A percentile compares a stretch with the other conserved stretches of the same genome.
Evolutionary conservation across 495 filamentous ascomycete species (phyloP).

Genomic region (Lophiotrema nucula): DNA sequence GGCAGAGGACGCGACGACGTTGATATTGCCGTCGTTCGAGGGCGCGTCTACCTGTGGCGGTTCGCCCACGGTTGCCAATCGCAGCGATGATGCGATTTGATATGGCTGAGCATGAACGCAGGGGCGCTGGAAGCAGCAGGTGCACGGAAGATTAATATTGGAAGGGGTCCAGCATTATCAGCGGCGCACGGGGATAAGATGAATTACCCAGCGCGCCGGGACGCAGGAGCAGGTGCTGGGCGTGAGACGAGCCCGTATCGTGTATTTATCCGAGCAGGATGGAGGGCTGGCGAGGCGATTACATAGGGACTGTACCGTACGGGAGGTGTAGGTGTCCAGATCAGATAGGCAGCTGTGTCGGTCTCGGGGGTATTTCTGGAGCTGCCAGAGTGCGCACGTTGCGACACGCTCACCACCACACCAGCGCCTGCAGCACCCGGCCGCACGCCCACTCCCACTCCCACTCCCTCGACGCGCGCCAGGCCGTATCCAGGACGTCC

Average conservation of each 20-base stretch:
- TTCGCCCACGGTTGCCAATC: slow-evolving; percentile 5
- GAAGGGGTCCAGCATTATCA: not conserved
- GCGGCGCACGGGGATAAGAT: not conserved
- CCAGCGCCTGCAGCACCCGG: not conserved
- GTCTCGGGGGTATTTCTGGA: not conserved
- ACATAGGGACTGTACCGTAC: too few relatives aligned
- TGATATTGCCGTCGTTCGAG: not conserved
- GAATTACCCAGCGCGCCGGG: not conserved
- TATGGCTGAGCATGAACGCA: slow-evolving; percentile 15
- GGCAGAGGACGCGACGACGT: not conserved
- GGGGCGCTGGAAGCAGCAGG: slow-evolving; percentile 30
- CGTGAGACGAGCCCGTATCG: not conserved
- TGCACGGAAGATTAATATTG: slow-evolving; percentile 1
- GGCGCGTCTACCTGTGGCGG: slow-evolving; percentile 6
- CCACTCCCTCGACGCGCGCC: not conserved
- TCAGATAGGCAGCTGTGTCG: too few relatives aligned
- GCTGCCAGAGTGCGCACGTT: not conserved
- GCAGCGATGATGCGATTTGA: not conserved
- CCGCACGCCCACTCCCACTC: not conserved
- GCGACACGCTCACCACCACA: not conserved
- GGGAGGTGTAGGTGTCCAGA: too few relatives aligned
- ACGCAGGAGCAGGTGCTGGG: too few relatives aligned
- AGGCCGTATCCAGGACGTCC: not conserved
- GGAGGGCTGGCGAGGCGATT: too few relatives aligned
- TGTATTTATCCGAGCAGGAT: slow-evolving; percentile 17